phyloP scores from a whole-genome alignment of 305 asterid genomes.

The Fraxinus paxiana region DNA sequence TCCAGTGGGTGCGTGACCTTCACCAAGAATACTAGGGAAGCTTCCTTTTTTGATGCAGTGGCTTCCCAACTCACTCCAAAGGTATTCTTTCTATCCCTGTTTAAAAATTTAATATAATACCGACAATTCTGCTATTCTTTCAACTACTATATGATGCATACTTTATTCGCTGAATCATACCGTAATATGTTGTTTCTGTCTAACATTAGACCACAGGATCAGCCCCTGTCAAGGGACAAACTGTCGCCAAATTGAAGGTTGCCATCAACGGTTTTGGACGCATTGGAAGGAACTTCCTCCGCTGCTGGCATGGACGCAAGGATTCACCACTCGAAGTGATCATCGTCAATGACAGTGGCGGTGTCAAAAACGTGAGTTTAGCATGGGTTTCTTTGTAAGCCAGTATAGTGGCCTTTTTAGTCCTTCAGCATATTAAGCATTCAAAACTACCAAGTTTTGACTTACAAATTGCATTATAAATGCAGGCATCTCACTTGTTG shows the following conservation, averaged over 20 bases:
- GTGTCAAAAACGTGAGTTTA: constrained; percentile 76
- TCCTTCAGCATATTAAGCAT: neutral
- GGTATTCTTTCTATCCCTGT: constrained; percentile 25
- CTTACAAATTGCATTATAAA: neutral
- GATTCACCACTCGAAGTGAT: constrained; percentile 87
- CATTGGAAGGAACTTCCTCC: constrained; percentile 93
- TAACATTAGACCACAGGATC: constrained; percentile 53
- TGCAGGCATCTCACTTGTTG: constrained; percentile 86
- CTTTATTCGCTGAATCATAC: neutral
- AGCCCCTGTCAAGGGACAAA: constrained; percentile 54
- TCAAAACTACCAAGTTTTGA: neutral
- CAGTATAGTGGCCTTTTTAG: neutral
- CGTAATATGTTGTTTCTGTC: constrained; percentile 3
- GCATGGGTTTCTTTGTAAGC: neutral
- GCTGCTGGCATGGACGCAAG: constrained; percentile 97
- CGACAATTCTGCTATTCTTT: neutral
- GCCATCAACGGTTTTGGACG: constrained; percentile 95
- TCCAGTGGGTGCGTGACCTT: constrained; percentile 54
- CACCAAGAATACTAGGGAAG: constrained; percentile 41
- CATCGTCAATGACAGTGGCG: constrained; percentile 88
- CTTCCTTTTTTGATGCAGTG: constrained; percentile 58
- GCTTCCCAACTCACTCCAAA: constrained; percentile 56
- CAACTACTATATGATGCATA: neutral
- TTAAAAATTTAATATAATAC: neutral
- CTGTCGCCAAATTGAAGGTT: constrained; percentile 77